A percentile compares a stretch with the other conserved stretches of the same genome.
phyloP scores from a whole-genome alignment of 2,329 filamentous ascomycete species.

The Botrytis pseudocinerea region DNA sequence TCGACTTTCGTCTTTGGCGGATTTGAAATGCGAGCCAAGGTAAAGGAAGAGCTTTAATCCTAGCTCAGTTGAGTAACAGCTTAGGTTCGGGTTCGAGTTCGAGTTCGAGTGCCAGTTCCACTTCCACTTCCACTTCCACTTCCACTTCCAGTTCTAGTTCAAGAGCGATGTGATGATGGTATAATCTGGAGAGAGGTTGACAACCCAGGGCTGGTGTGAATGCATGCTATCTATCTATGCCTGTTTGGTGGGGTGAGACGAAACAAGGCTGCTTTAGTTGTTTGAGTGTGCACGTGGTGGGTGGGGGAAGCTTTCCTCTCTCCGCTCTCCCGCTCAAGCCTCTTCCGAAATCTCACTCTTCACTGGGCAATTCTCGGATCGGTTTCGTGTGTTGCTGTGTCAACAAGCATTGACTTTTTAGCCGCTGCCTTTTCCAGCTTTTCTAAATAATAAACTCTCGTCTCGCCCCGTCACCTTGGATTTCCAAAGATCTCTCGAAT shows the following conservation, averaged over 20 bases:
- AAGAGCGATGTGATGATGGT: background rate
- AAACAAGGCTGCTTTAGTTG: background rate
- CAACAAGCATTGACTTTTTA: constrained; percentile 8
- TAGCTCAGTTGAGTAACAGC: background rate
- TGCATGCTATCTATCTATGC: background rate
- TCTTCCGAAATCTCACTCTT: background rate
- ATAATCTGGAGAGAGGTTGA: background rate
- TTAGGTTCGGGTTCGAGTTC: background rate
- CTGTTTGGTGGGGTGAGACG: background rate
- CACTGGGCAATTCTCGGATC: background rate
- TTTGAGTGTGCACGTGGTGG: background rate
- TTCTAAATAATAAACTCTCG: constrained; percentile 15
- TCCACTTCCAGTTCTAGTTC: background rate
- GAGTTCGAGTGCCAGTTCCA: background rate
- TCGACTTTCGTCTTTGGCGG: background rate
- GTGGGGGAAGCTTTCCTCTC: background rate
- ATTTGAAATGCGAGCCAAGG: background rate
- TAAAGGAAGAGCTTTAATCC: background rate
- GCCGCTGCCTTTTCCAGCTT: background rate
- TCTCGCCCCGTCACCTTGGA: background rate
- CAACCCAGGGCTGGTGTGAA: background rate
- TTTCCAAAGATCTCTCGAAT: background rate
- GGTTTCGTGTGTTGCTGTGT: constrained; percentile 12
- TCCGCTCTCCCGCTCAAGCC: background rate
- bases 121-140: background rate